phyloP scores from a whole-genome alignment of 164 flowering plant genomes.

The Malania oleifera region DNA sequence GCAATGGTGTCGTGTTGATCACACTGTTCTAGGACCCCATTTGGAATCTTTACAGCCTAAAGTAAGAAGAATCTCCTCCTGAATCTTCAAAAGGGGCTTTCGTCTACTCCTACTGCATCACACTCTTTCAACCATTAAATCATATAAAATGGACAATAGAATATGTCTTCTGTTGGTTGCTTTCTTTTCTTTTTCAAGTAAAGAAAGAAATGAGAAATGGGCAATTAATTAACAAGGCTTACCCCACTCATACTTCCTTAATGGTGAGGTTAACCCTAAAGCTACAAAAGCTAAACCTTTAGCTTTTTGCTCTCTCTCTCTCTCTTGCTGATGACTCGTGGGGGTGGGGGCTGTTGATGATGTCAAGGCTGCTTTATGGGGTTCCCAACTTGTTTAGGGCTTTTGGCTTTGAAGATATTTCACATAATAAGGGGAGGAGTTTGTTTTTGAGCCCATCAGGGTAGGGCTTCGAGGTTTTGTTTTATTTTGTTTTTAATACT shows the following conservation, averaged over 20 bases:
- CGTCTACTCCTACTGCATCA: too few species aligned
- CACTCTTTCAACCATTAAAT: not conserved
- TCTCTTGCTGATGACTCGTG: too few species aligned
- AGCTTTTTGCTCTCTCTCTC: not conserved
- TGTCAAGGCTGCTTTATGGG: conserved; percentile 16
- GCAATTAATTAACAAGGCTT: conserved; percentile 4
- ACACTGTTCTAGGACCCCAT: conserved; percentile 2
- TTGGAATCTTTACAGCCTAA: conserved; percentile 14
- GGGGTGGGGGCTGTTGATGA: too few species aligned
- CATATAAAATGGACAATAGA: not conserved
- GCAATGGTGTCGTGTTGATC: conserved; percentile 20
- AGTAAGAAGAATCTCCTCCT: conserved; percentile 18
- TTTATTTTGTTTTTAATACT: too few species aligned
- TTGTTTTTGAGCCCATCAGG: not conserved
- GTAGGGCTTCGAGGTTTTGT: too few species aligned
- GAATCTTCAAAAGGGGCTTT: conserved; percentile 2
- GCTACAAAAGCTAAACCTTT: conserved; percentile 14
- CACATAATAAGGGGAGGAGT: not conserved
- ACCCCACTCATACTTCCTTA: conserved; percentile 20
- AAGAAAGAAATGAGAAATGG: conserved; percentile 4
- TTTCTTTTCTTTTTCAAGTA: too few species aligned
- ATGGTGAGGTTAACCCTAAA: conserved; percentile 19
- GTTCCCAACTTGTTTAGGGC: conserved; percentile 3
- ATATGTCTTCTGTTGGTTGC: too few species aligned
- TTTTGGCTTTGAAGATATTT: not conserved